Percentiles rank a stretch among this genome's conserved stretches.
phyloP scores from a whole-genome alignment of 2,329 filamentous ascomycete species.

The Aschersonia sp. region DNA sequence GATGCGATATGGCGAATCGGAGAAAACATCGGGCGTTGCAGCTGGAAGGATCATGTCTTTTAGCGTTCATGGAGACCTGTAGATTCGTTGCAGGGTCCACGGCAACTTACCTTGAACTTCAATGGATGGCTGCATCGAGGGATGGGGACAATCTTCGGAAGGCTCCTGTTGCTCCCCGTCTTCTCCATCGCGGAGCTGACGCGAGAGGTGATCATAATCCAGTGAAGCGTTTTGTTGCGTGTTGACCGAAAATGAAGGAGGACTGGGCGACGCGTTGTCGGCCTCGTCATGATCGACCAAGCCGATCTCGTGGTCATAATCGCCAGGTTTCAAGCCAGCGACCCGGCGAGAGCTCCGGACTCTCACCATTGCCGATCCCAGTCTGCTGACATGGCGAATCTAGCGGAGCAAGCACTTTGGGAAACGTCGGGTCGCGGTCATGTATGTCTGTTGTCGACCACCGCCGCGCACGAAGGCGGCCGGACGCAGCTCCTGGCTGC shows the following conservation, averaged over 20 bases:
- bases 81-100: too few species aligned
- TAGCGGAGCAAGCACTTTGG: background rate
- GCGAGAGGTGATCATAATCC: background rate
- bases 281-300: constrained; percentile 42
- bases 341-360: constrained; percentile 39
- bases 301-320: constrained; percentile 57
- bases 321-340: constrained; percentile 37
- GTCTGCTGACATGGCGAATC: constrained; percentile 8
- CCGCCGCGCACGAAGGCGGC: too few species aligned
- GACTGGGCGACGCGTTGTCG: constrained; percentile 8
- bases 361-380: constrained; percentile 14
- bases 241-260: background rate
- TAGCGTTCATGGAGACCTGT: background rate
- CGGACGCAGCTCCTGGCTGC: too few species aligned
- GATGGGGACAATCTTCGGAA: constrained; percentile 5
- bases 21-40: constrained; percentile 13
- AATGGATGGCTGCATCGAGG: constrained; percentile 15
- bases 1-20: constrained; percentile 16
- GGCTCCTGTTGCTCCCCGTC: background rate
- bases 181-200: background rate
- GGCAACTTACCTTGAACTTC: constrained; percentile 15
- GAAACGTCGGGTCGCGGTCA: background rate
- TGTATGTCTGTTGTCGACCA: background rate
- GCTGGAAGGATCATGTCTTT: constrained; percentile 7
- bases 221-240: background rate